A percentile compares a stretch with the other conserved stretches of the same genome.
phyloP scores from a whole-genome alignment of 768 basidiomycete genomes.

The Cubamyces sp. region DNA sequence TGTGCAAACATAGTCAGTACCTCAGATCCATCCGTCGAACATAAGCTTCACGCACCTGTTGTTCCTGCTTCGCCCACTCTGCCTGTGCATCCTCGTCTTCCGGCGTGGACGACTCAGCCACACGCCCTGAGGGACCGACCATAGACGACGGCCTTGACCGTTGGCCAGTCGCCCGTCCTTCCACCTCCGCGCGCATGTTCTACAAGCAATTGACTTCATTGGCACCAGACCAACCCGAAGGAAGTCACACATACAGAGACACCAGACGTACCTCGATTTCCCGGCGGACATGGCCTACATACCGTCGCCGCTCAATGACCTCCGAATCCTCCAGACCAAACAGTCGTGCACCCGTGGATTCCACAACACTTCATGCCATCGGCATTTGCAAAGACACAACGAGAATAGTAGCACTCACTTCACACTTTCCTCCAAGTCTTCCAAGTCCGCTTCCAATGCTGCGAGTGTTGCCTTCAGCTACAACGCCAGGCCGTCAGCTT shows the following conservation, averaged over 20 bases:
- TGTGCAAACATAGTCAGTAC: not conserved
- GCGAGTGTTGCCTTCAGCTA: constrained; percentile 76
- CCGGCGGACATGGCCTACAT: constrained; percentile 72
- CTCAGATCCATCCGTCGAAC: not conserved
- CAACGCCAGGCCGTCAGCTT: not conserved
- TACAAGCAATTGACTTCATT: constrained; percentile 37
- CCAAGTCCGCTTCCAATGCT: constrained; percentile 82
- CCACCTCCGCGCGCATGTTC: constrained; percentile 75
- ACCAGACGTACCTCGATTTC: constrained; percentile 72
- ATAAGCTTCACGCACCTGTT: constrained; percentile 56
- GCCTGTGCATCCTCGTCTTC: constrained; percentile 63
- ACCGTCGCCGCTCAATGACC: constrained; percentile 73
- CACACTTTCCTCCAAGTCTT: constrained; percentile 94
- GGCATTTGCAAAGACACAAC: not conserved
- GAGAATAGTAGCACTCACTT: constrained; percentile 50
- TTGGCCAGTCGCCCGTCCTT: constrained; percentile 28
- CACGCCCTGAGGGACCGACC: constrained; percentile 21
- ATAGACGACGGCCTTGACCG: constrained; percentile 33
- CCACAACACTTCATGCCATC: constrained; percentile 66
- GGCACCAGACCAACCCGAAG: no score
- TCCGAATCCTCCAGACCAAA: constrained; percentile 84
- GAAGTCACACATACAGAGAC: constrained; percentile 5
- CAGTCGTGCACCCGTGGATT: constrained; percentile 78
- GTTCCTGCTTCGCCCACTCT: constrained; percentile 86
- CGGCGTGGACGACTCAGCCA: constrained; percentile 5